These are phyloP conservation scores for Pleurotus platypus DNA, from an alignment of 768 basidiomycete genomes.

Conservation along the genomic window DNA sequence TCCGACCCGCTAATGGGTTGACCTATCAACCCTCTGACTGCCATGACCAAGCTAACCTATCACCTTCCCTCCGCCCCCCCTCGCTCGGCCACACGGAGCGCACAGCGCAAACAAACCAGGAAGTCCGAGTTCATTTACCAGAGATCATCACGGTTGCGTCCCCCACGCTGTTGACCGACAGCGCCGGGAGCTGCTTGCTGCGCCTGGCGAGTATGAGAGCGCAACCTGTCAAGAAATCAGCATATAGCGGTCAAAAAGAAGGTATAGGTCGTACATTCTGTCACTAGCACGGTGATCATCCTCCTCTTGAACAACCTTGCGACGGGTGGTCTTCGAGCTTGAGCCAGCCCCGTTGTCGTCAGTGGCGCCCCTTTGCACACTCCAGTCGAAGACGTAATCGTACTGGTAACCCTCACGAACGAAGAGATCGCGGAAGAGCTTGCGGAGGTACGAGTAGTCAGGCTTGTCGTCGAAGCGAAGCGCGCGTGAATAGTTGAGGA, in stretches of 20 bases:
- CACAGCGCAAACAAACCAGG: constrained; percentile 29
- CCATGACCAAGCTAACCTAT: constrained; percentile 24
- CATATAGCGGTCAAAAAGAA: neutral
- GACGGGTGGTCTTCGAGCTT: constrained; percentile 60
- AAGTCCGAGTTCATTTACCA: constrained; percentile 41
- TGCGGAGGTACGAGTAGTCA: constrained; percentile 98
- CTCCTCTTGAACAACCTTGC: constrained; percentile 83
- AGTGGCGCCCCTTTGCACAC: constrained; percentile 73
- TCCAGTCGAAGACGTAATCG: constrained; percentile 99
- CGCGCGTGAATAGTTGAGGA: constrained; percentile 98
- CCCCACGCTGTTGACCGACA: constrained; percentile 41
- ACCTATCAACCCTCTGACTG: constrained; percentile 18
- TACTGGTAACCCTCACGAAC: constrained; percentile 98
- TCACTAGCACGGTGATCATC: constrained; percentile 82
- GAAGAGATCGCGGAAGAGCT: constrained; percentile 97
- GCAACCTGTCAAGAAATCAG: constrained; percentile 51
- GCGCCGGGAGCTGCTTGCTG: constrained; percentile 57
- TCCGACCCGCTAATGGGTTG: neutral
- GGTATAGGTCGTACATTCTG: constrained; percentile 61
- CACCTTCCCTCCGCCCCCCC: constrained; percentile 46
- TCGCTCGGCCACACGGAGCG: constrained; percentile 44
- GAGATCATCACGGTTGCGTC: constrained; percentile 48
- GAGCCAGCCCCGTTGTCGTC: constrained; percentile 61
- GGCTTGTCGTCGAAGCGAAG: constrained; percentile 99
- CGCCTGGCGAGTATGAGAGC: constrained; percentile 82